These are phyloP conservation scores for Scortechinia acanthostroma DNA, from an alignment of 2,329 filamentous ascomycete species.

Conservation along the genomic window DNA sequence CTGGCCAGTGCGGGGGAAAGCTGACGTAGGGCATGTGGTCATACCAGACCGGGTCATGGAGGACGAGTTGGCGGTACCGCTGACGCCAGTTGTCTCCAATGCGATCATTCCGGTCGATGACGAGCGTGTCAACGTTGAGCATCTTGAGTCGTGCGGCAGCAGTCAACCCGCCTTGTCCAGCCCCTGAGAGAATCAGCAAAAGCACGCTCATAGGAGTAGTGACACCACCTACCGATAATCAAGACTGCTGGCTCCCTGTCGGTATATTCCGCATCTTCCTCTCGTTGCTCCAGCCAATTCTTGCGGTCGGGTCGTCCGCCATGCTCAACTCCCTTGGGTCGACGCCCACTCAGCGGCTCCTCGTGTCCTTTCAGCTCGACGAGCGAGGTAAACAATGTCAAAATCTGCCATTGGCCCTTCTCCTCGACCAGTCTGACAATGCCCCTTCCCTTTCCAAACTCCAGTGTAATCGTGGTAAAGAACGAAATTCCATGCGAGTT, in stretches of 20 bases:
- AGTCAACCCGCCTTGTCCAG: conserved; percentile 32
- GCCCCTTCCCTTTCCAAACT: conserved; percentile 23
- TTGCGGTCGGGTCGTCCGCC: conserved; percentile 17
- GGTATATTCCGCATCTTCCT: not conserved
- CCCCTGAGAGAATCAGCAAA: conserved; percentile 16
- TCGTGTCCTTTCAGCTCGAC: conserved; percentile 27
- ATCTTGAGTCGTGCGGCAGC: conserved; percentile 33
- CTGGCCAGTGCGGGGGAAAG: conserved; percentile 35
- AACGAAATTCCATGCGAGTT: not conserved
- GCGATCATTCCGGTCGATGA: conserved; percentile 29
- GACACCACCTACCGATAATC: not conserved
- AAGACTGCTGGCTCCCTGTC: not conserved
- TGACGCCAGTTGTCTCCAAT: conserved; percentile 38
- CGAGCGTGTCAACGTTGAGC: conserved; percentile 26
- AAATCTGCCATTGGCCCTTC: conserved; percentile 32
- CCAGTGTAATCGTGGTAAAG: not conserved
- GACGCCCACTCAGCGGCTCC: conserved; percentile 19
- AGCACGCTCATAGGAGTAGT: conserved; percentile 2
- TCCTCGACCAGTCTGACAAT: conserved; percentile 27
- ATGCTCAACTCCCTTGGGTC: conserved; percentile 32
- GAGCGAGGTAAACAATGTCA: conserved; percentile 36
- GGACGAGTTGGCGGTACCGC: conserved; percentile 37
- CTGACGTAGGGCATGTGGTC: conserved; percentile 35
- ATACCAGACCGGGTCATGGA: conserved; percentile 39
- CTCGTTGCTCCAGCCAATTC: not conserved